Evolutionary conservation across 805 yeast species (phyloP).

Genomic region (Candida sonorensis): DNA sequence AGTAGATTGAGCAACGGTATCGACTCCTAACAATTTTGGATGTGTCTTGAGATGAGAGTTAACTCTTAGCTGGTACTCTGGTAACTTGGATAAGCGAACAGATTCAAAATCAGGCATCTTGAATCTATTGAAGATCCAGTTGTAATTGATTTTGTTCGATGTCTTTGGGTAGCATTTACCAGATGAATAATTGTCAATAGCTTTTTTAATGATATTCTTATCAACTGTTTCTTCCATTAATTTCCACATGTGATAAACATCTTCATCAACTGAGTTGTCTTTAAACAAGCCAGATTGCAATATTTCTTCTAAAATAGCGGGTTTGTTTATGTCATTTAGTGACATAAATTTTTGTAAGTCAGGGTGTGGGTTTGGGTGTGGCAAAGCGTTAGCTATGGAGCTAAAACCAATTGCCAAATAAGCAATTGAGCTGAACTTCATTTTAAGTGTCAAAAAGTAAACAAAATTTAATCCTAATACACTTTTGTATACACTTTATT

Average conservation of each 20-base stretch:
- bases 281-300: slow-evolving; percentile 2
- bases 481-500: no score
- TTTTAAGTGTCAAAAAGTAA: slow-evolving; percentile 1
- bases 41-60: slow-evolving; percentile 17
- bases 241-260: slow-evolving; percentile 10
- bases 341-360: slow-evolving; percentile 1
- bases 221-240: slow-evolving; percentile 7
- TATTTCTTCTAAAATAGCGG: slow-evolving; percentile 3
- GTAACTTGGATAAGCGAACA: slow-evolving; percentile 8
- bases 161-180: slow-evolving; percentile 4
- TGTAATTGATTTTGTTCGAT: background rate
- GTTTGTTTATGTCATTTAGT: background rate
- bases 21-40: slow-evolving; percentile 70
- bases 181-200: slow-evolving; percentile 5
- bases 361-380: background rate
- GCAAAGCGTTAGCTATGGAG: background rate
- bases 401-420: slow-evolving; percentile 1
- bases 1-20: slow-evolving; percentile 72
- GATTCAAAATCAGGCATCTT: slow-evolving; percentile 3
- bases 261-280: slow-evolving; percentile 2
- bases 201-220: slow-evolving; percentile 2
- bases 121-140: background rate
- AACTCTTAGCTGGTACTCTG: slow-evolving; percentile 21
- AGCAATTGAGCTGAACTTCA: slow-evolving; percentile 1
- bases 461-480: no score